Base-by-base conservation (phyloP, 2,329 filamentous ascomycete species). In the Rosellinia necatrix region DNA sequence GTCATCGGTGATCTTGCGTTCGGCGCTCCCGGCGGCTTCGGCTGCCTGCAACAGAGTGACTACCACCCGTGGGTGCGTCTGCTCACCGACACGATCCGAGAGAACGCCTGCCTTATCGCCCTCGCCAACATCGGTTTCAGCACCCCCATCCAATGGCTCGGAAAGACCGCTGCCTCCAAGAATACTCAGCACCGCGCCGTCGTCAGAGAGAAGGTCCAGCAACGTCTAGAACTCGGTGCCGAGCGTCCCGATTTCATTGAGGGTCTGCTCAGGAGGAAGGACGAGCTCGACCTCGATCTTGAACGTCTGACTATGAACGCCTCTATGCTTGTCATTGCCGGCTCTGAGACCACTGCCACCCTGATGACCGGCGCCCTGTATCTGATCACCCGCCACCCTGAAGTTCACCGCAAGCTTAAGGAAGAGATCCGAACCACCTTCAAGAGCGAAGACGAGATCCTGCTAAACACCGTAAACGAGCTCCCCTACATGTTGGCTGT, bases 331-430 rank as follows among this genome's bases (percentile, higher is more conserved):
- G 69, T 81, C 25, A 67, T 77, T 12, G 79, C 78, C 5, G 79
- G 80, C 4, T 77, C 76, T 3, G 80, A 82, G 62, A 83, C 80
- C 4, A 81, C 78, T 1, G 76, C 79, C 0, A 80, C 78, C 0
- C 67, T 77, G 2, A 68, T 81, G 13, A 67, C 71, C 58, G 64
- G 76, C 60, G 62, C 70, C 58, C 61, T 69, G 0, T 81, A 72
- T 56, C 65, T 76, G 4, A 66, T 81, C 7, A 64, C 77, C 2
- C 70, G 66, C 3, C 68, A 78, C 51, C 73, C 72, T 0, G 57
- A 69, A 2, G 60, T 62, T 12, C 62, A 74, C 12, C 42, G 63
- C n/a, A 74, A 66, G 47, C 47, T 78, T 12, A 65, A 65, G 3
- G 21, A 70, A 4, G 77, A 80, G 64, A 70, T 80, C 7, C 71